Evolutionary conservation across 495 filamentous ascomycete genomes (phyloP), one percentile per base, ranked within the genome.

Genomic region (Aspergillus hancockii): DNA sequence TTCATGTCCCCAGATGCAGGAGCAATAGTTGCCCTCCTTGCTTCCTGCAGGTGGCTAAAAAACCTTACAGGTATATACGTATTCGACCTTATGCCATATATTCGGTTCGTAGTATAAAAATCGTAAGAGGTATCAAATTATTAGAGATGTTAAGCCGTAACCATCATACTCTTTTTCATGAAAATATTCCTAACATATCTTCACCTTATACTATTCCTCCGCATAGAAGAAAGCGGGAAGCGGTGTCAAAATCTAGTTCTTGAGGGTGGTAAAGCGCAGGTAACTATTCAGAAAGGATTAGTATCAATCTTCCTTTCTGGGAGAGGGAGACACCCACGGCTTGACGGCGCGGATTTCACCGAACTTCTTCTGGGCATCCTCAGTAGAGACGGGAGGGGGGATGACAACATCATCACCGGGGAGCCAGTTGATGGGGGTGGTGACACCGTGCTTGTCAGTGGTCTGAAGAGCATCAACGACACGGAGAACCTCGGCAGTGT

Each of bases 401-500:
- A 98, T 92, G 67, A 98, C 97, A 64, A 97, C 95, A 69, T 98
- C 94, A 67, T 96, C 90, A 62, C 91, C 80, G 32, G 89, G 88
- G 21, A 90, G 79, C 91, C 91, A 91, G 87, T 96, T 92, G 77
- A 96, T 92, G 19, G 91, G 91, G 59, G 89, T 97, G 61, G 95
- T 96, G 72, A 98, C 78, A 65, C 87, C 88, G 83, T 96, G 81
- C 88, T 97, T 97, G 77, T 98, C 94, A 60, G 92, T 93, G 41
- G 95, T 96, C 83, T 97, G 92, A 57, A 98, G 87, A 50, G 92
- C 96, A 81, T 98, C 93, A 71, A 98, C 82, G 54, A 98, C 88
- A 68, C 95, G 91, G 60, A 98, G 85, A 55, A 98, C 90, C 79
- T 98, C 94, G 65, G 91, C 92, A 57, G 91, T 90, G 81, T 98